These are phyloP conservation scores for Trypanosoma vivax DNA, from an alignment of 208 protist species.

Conservation along the genomic window DNA sequence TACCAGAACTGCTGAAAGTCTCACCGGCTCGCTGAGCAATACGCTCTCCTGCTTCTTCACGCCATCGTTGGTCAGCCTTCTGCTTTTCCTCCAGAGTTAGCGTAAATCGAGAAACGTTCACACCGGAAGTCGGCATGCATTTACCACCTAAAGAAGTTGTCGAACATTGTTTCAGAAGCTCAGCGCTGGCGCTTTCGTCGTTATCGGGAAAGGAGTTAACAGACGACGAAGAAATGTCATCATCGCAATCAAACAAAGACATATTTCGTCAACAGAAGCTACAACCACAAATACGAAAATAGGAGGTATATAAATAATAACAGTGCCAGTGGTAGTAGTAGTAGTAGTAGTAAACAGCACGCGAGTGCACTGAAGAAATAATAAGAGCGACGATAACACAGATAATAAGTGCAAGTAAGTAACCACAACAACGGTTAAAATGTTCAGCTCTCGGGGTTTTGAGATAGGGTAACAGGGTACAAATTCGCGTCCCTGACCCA, in stretches of 20 bases:
- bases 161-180: too few relatives aligned
- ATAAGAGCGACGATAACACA: neutral
- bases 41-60: constrained; percentile 2
- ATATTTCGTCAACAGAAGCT: neutral
- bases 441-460: constrained; percentile 23
- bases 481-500: constrained; percentile 13
- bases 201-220: neutral
- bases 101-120: constrained; percentile 5
- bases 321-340: neutral
- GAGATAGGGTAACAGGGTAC: constrained; percentile 31
- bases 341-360: constrained; percentile 7
- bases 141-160: too few relatives aligned
- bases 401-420: constrained; percentile 6
- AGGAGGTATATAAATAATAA: constrained; percentile 9
- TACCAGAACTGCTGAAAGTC: neutral
- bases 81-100: constrained; percentile 14
- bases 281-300: neutral
- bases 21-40: neutral
- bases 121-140: neutral
- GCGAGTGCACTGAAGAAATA: neutral
- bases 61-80: constrained; percentile 11
- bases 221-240: constrained; percentile 4
- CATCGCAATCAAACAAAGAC: constrained; percentile 28
- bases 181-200: neutral
- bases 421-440: neutral